These are phyloP conservation scores for Globisporangium echinulatum DNA, from an alignment of 352 stramenopile genomes.

Conservation along the genomic window DNA sequence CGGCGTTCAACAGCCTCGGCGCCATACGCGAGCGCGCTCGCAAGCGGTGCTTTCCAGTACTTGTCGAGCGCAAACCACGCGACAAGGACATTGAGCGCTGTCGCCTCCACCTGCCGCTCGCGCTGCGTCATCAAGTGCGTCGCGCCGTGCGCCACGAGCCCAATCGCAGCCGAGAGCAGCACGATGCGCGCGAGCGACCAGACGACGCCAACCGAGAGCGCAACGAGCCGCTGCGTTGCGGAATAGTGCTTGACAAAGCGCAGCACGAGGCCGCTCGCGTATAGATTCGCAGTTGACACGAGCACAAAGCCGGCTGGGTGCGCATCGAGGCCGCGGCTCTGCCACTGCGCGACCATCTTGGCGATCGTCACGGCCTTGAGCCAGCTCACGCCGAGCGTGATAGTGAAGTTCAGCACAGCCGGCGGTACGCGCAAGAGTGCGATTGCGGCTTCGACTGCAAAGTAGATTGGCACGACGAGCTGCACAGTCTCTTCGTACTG, in stretches of 20 bases:
- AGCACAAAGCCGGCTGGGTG: slow-evolving; percentile 56
- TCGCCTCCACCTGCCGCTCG: slow-evolving; percentile 44
- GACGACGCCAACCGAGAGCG: slow-evolving; percentile 27
- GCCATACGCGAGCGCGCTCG: slow-evolving; percentile 22
- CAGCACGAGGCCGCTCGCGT: slow-evolving; percentile 51
- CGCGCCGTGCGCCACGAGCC: slow-evolving; percentile 46
- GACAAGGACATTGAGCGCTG: slow-evolving; percentile 50
- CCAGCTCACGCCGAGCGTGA: slow-evolving; percentile 62
- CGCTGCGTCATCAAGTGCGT: slow-evolving; percentile 47
- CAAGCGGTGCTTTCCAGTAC: slow-evolving; percentile 54
- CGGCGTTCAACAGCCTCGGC: slow-evolving; percentile 8
- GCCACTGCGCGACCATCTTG: slow-evolving; percentile 59
- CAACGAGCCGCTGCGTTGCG: slow-evolving; percentile 25
- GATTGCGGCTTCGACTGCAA: slow-evolving; percentile 32
- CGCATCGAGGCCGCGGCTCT: slow-evolving; percentile 24
- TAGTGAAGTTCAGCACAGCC: slow-evolving; percentile 35
- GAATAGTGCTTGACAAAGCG: slow-evolving; percentile 50
- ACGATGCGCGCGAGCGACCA: slow-evolving; percentile 43
- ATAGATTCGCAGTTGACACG: slow-evolving; percentile 65
- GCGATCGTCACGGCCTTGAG: slow-evolving; percentile 66
- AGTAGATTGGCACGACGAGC: slow-evolving; percentile 56
- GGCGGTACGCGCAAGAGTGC: slow-evolving; percentile 34
- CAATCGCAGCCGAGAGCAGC: slow-evolving; percentile 30
- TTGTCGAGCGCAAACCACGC: slow-evolving; percentile 70
- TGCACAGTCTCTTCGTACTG: slow-evolving; percentile 53